These are phyloP conservation scores for Cichorium intybus DNA, from an alignment of 140 eudicot genomes.

Conservation along the genomic window DNA sequence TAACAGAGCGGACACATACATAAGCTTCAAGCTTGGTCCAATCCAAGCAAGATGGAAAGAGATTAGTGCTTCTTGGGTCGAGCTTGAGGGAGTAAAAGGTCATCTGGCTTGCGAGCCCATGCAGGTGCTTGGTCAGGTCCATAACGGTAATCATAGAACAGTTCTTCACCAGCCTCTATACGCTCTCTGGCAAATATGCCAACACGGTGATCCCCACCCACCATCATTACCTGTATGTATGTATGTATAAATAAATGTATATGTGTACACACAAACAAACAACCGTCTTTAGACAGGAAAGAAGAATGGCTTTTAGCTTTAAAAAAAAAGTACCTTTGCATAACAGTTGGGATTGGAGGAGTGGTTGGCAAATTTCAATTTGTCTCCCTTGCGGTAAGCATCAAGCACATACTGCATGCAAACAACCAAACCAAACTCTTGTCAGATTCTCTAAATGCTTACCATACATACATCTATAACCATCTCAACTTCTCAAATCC, in stretches of 20 bases:
- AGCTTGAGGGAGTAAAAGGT: constrained; percentile 48
- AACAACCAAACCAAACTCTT: neutral
- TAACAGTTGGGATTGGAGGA: constrained; percentile 92
- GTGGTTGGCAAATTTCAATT: constrained; percentile 93
- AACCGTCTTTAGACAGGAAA: constrained; percentile 1
- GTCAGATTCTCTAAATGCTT: constrained; percentile 21
- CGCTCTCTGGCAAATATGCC: constrained; percentile 89
- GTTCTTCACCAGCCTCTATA: constrained; percentile 85
- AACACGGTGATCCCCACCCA: constrained; percentile 96
- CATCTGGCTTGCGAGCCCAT: constrained; percentile 93
- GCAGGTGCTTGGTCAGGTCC: constrained; percentile 81
- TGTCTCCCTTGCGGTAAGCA: constrained; percentile 97
- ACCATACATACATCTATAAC: too few species aligned
- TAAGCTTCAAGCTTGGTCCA: neutral
- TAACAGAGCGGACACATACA: neutral
- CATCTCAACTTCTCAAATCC: too few species aligned
- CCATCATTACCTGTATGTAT: constrained; percentile 73
- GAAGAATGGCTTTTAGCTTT: neutral
- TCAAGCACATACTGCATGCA: constrained; percentile 79
- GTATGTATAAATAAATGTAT: too few species aligned
- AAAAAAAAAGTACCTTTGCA: constrained; percentile 54
- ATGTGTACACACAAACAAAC: neutral
- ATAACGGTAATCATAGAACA: constrained; percentile 92
- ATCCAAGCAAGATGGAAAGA: neutral
- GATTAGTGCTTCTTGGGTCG: constrained; percentile 86